These are phyloP conservation scores for Grigorovia yakushimaensis DNA, from an alignment of 805 yeast species.

Conservation along the genomic window DNA sequence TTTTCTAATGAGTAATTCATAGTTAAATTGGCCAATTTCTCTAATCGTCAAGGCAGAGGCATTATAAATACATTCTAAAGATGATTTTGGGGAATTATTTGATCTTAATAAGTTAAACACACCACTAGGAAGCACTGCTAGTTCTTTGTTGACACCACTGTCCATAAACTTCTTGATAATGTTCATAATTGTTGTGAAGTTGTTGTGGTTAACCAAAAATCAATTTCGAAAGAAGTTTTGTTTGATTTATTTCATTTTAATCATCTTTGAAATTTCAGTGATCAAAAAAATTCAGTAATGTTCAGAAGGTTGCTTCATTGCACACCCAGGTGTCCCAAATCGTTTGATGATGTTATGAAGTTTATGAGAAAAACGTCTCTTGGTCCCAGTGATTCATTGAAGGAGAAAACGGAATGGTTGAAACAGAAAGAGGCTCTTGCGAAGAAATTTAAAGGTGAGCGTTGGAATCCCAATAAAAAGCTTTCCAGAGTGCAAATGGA, in stretches of 20 bases:
- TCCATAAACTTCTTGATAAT: conserved; percentile 57
- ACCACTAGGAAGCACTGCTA: conserved; percentile 69
- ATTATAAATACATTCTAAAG: conserved; percentile 68
- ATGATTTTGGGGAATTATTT: conserved; percentile 78
- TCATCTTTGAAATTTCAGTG: too few relatives aligned
- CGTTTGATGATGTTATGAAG: not conserved
- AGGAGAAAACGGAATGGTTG: conserved; percentile 49
- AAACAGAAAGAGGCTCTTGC: conserved; percentile 54
- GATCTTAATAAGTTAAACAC: conserved; percentile 64
- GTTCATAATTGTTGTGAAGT: conserved; percentile 41
- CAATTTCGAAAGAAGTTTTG: not conserved
- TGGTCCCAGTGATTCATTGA: not conserved
- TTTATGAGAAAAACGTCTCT: not conserved
- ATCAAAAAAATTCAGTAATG: not conserved
- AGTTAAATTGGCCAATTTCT: conserved; percentile 54
- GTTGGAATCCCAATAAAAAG: conserved; percentile 60
- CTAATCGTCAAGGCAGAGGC: conserved; percentile 71
- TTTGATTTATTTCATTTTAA: too few relatives aligned
- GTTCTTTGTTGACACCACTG: conserved; percentile 45
- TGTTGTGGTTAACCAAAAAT: not conserved
- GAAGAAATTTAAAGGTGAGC: conserved; percentile 47
- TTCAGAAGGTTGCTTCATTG: not conserved
- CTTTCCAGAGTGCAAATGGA: conserved; percentile 63
- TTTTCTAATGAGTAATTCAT: conserved; percentile 61
- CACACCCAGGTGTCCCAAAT: not conserved